These are phyloP conservation scores for Hericium rajendrae DNA, from an alignment of 768 basidiomycete species.

Conservation along the genomic window DNA sequence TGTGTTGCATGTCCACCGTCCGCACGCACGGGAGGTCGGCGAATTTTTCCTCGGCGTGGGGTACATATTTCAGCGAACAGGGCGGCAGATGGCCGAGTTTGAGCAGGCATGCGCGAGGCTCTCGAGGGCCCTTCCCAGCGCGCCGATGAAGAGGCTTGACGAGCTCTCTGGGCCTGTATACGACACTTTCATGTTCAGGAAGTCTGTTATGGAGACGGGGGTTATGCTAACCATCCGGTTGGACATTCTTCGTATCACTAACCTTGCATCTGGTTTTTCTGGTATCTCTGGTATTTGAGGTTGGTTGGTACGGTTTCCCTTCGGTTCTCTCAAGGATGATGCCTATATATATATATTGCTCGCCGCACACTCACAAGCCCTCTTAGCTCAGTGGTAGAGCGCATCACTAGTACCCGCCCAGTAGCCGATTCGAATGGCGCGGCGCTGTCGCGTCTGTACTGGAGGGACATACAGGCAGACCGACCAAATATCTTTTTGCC, in stretches of 20 bases:
- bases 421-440: no score
- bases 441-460: no score
- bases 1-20: constrained; percentile 23
- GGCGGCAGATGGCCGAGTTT: neutral
- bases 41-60: neutral
- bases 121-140: neutral
- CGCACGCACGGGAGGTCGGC: neutral
- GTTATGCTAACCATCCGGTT: neutral
- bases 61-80: neutral
- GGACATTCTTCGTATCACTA: neutral
- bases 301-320: no score
- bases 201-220: neutral
- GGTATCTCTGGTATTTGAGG: no score
- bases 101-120: neutral
- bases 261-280: neutral
- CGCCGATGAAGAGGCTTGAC: neutral
- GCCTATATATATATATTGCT: no score
- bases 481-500: no score
- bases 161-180: neutral
- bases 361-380: no score
- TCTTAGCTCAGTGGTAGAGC: no score
- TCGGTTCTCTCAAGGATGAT: no score
- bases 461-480: no score
- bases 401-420: no score
- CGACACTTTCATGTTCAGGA: neutral